Base-by-base conservation (phyloP, 768 basidiomycete species). In the Myochromella boudieri region DNA sequence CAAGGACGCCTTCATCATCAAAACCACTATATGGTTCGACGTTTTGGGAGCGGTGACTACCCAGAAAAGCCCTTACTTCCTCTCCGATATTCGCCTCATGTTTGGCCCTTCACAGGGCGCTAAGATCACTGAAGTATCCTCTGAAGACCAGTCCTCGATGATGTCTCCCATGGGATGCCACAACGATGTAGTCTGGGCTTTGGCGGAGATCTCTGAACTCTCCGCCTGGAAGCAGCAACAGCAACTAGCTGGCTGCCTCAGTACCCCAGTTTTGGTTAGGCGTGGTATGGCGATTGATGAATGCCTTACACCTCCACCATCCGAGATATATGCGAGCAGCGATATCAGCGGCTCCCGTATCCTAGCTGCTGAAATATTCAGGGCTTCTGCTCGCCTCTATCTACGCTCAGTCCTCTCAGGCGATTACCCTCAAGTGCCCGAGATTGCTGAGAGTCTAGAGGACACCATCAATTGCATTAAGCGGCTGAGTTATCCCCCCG, bases 11-110 rank as follows among this genome's bases (percentile, higher is more conserved):
- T 91, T 91, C 65, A 83, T 91, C 60, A 75, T 91, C 67, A 89
- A 89, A 64, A 85, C 89, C 21, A 81, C 86, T 12, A 82, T 91
- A 45, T 92, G 90, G 90, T 90, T 91, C 62, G 90, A 92, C 61
- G 87, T 91, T 27, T 74, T 91, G 42, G 88, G 87, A 6, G 81
- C 84, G 1, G 77, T 85, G 41, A 87, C 88, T n/a, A 81, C 77
- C n/a, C 69, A 75, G 51, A 56, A 73, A 52, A 54, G 66, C 3
- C 88, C 90, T 8, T 69, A 70, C 38, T 83, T 90, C 62, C 64
- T 85, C 29, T 25, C 56, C 3, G 69, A 75, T 32, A 84, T 88
- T 57, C 72, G 76, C 18, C 61, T 64, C 20, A 68, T 92, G 33
- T 91, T 83, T 64, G 63, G 61, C 15, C 77, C 79, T 34, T 62